Evolutionary conservation across 2,329 filamentous ascomycete species (phyloP).

Genomic region (Talaromyces atroroseus): DNA sequence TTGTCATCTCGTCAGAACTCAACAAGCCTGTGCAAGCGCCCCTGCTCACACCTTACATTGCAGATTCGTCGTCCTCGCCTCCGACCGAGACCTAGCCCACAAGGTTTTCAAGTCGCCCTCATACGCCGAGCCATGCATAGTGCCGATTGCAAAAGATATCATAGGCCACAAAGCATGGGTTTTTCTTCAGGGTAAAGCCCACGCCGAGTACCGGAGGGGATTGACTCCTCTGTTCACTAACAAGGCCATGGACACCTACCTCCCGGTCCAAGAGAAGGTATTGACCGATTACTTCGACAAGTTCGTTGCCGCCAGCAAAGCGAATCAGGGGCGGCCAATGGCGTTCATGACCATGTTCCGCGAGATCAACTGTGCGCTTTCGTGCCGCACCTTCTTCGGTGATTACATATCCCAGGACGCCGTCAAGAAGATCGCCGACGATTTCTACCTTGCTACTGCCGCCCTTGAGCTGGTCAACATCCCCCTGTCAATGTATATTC

Average conservation of each 20-base stretch:
- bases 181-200: constrained; percentile 88
- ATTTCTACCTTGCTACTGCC: constrained; percentile 94
- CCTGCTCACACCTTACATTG: neutral
- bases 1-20: too few relatives aligned
- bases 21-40: neutral
- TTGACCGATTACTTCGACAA: constrained; percentile 79
- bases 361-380: constrained; percentile 89
- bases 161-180: constrained; percentile 92
- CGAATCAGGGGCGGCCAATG: constrained; percentile 65
- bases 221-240: constrained; percentile 92
- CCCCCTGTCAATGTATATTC: constrained; percentile 71
- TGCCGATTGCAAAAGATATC: constrained; percentile 87
- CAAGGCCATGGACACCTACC: constrained; percentile 79
- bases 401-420: constrained; percentile 88
- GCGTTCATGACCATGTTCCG: constrained; percentile 90
- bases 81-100: constrained; percentile 89
- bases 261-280: constrained; percentile 86
- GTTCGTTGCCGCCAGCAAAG: constrained; percentile 69
- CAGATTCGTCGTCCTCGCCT: constrained; percentile 95
- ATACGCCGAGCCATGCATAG: constrained; percentile 91
- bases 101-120: constrained; percentile 92
- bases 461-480: constrained; percentile 97
- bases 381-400: constrained; percentile 90
- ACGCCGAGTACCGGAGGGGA: constrained; percentile 95
- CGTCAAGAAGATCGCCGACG: constrained; percentile 88